Percentiles rank a stretch among this genome's conserved stretches.
Evolutionary conservation across 495 filamentous ascomycete species (phyloP).

Genomic region (Achaetomiella virescens): DNA sequence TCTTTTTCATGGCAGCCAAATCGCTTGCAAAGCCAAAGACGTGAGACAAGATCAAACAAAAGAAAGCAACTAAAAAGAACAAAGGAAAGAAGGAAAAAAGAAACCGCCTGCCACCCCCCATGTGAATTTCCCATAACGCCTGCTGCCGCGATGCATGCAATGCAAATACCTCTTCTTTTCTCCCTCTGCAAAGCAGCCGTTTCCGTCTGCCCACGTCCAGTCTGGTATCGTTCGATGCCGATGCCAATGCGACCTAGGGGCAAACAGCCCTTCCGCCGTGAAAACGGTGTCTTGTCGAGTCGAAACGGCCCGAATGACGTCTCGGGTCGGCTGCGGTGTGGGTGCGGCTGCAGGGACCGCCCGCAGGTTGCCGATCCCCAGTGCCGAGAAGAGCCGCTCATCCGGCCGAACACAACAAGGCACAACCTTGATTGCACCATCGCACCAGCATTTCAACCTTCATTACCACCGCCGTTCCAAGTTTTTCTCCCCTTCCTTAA

Average conservation of each 20-base stretch:
- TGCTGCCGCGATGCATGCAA: constrained; percentile 11
- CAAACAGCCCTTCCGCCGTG: not conserved
- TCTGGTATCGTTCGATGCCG: not conserved
- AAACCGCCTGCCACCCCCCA: constrained; percentile 1
- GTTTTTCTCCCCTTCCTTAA: not conserved
- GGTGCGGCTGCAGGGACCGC: not conserved
- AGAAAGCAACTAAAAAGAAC: constrained; percentile 3
- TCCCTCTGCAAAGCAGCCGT: constrained; percentile 1
- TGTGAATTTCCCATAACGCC: not conserved
- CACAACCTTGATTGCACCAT: not conserved
- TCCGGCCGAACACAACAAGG: constrained; percentile 9
- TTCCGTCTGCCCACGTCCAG: not conserved
- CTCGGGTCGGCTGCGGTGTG: not conserved
- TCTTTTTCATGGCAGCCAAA: not conserved
- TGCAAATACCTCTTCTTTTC: constrained; percentile 5
- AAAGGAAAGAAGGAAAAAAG: not conserved
- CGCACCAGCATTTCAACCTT: not conserved
- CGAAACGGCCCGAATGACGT: not conserved
- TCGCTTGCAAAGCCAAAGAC: not conserved
- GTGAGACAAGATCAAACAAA: not conserved
- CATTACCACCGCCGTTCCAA: not conserved
- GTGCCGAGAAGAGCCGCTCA: constrained; percentile 3
- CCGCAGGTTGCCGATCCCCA: constrained; percentile 2
- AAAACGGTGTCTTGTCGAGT: not conserved
- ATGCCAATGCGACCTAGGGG: not conserved